Conservation (phyloP, 2,329 filamentous ascomycete species). For the Colletotrichum somersetense region DNA sequence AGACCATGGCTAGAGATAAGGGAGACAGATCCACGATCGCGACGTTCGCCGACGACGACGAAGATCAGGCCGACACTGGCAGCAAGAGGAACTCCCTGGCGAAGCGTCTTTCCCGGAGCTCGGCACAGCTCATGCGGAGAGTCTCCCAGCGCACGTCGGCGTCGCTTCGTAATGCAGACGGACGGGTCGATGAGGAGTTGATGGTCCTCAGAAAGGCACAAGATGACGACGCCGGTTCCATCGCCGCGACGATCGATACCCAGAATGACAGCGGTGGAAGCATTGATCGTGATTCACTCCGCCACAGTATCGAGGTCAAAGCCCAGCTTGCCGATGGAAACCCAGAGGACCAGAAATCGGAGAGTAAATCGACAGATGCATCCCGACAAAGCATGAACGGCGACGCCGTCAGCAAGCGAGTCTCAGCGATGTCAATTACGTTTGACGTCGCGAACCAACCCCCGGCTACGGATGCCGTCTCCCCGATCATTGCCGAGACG, state of each 20-base stretch:
- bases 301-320: constrained; percentile 55
- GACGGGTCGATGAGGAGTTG: constrained; percentile 59
- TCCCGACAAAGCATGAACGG: constrained; percentile 4
- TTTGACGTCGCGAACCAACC: constrained; percentile 40
- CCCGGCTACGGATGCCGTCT: constrained; percentile 38
- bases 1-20: constrained; percentile 54
- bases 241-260: constrained; percentile 70
- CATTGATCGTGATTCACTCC: constrained; percentile 45
- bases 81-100: constrained; percentile 56
- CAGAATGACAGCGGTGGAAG: constrained; percentile 59
- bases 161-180: constrained; percentile 33
- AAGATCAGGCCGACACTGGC: constrained; percentile 47
- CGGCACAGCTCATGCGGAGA: constrained; percentile 54
- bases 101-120: constrained; percentile 63
- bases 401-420: not conserved
- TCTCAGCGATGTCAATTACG: constrained; percentile 46
- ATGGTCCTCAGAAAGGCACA: constrained; percentile 50
- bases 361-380: not conserved
- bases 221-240: constrained; percentile 62
- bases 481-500: constrained; percentile 41
- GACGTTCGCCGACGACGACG: constrained; percentile 75
- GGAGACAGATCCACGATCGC: constrained; percentile 76
- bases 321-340: constrained; percentile 51
- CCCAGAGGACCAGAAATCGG: constrained; percentile 11
- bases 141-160: constrained; percentile 50